Evolutionary conservation across 805 yeast species (phyloP).

Genomic region (Schwanniomyces sp.): DNA sequence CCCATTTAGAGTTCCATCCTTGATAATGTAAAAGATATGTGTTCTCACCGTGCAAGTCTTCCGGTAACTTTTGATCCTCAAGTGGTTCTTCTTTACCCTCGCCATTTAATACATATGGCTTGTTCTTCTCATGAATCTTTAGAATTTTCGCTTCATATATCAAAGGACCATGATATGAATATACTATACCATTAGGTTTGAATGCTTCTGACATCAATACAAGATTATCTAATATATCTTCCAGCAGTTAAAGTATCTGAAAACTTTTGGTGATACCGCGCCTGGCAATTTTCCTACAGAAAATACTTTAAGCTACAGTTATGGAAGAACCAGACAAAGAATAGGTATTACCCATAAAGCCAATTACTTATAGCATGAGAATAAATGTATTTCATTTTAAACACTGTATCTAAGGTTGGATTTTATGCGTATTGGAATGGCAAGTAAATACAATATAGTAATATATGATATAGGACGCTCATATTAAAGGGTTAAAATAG

Average conservation of each 20-base stretch:
- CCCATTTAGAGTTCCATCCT: constrained; percentile 97
- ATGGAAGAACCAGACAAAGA: too few relatives aligned
- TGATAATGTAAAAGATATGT: constrained; percentile 80
- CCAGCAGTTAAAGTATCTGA: background rate
- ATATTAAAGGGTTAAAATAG: too few relatives aligned
- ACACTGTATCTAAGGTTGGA: too few relatives aligned
- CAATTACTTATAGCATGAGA: too few relatives aligned
- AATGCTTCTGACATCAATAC: constrained; percentile 5
- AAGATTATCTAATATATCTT: background rate
- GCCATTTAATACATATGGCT: constrained; percentile 35
- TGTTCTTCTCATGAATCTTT: constrained; percentile 58
- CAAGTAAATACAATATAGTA: too few relatives aligned
- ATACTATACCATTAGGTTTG: constrained; percentile 28
- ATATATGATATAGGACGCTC: too few relatives aligned
- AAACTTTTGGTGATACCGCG: background rate
- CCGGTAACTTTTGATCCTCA: constrained; percentile 26
- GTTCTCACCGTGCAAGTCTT: constrained; percentile 21
- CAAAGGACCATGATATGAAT: constrained; percentile 90
- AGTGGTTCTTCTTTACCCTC: constrained; percentile 40
- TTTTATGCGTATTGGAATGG: too few relatives aligned
- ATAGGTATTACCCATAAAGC: too few relatives aligned
- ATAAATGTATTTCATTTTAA: too few relatives aligned
- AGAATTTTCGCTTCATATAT: constrained; percentile 85
- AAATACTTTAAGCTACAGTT: too few relatives aligned
- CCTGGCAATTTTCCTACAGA: background rate